Percentiles rank a stretch among this genome's conserved stretches.
Evolutionary conservation across 2,329 filamentous ascomycete genomes (phyloP).

Genomic region (Phialophora chinensis): DNA sequence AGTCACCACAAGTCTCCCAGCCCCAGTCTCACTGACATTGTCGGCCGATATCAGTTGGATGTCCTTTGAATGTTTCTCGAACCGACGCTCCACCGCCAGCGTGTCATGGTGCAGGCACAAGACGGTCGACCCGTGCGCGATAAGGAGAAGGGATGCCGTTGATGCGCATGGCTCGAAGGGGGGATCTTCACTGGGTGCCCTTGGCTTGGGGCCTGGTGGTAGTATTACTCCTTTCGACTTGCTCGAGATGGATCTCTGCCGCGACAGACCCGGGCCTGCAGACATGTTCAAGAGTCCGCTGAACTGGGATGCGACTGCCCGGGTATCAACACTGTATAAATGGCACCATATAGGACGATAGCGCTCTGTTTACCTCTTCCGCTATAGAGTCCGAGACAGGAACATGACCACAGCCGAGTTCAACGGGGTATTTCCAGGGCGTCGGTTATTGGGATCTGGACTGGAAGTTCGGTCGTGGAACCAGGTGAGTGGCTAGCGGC

Average conservation of each 20-base stretch:
- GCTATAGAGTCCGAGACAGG: conserved; percentile 25
- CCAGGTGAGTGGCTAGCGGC: conserved; percentile 28
- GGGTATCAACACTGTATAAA: conserved; percentile 26
- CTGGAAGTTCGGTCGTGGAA: conserved; percentile 28
- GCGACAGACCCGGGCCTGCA: conserved; percentile 33
- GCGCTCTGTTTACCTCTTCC: conserved; percentile 27
- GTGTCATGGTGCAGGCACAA: conserved; percentile 93
- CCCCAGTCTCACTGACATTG: conserved; percentile 84
- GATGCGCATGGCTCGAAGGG: conserved; percentile 86
- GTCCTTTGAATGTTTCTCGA: conserved; percentile 81
- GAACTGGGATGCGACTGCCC: conserved; percentile 23
- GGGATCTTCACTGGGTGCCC: conserved; percentile 45
- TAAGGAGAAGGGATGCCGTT: conserved; percentile 88
- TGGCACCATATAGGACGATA: conserved; percentile 12
- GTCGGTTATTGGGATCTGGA: conserved; percentile 32
- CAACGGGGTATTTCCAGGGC: conserved; percentile 30
- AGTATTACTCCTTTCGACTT: conserved; percentile 31
- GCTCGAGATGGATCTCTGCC: conserved; percentile 38
- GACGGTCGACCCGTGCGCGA: conserved; percentile 79
- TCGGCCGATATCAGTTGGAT: conserved; percentile 86
- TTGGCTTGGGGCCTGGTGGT: conserved; percentile 31
- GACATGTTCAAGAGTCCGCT: conserved; percentile 25
- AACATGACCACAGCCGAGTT: conserved; percentile 27
- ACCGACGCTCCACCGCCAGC: conserved; percentile 83
- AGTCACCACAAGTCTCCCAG: conserved; percentile 85